phyloP scores from a whole-genome alignment of 208 protist genomes.

The Trypanosomatidae sp. region DNA sequence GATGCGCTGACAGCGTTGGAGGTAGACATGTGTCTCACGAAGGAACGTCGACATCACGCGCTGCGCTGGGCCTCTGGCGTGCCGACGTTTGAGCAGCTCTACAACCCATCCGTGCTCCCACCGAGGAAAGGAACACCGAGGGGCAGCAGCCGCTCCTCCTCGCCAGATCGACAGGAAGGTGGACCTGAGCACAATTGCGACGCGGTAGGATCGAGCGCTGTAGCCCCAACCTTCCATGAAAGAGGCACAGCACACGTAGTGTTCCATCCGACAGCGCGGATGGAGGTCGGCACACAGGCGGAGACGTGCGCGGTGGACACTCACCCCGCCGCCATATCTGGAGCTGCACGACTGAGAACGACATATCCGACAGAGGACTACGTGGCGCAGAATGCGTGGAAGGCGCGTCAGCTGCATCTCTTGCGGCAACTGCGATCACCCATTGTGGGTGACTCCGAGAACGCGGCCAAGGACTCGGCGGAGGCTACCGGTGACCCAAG shows the following conservation, averaged over 20 bases:
- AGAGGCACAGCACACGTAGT: not conserved
- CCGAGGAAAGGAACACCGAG: not conserved
- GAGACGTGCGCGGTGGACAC: not conserved
- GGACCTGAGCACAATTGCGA: not conserved
- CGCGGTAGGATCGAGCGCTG: not conserved
- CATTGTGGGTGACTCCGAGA: conserved; percentile 5
- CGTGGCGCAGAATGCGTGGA: conserved; percentile 56
- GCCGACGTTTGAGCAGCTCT: conserved; percentile 44
- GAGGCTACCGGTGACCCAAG: not conserved
- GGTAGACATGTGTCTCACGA: conserved; percentile 40
- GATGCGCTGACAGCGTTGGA: conserved; percentile 49
- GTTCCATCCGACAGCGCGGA: not conserved
- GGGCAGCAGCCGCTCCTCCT: not conserved
- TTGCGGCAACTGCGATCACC: conserved; percentile 32
- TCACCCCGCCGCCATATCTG: not conserved
- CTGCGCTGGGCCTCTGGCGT: conserved; percentile 16
- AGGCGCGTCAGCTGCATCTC: conserved; percentile 53
- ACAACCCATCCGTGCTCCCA: conserved; percentile 27
- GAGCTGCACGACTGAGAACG: not conserved
- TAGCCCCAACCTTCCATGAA: not conserved
- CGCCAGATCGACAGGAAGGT: not conserved
- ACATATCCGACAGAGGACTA: conserved; percentile 49
- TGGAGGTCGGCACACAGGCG: conserved; percentile 3
- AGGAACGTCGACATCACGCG: conserved; percentile 28
- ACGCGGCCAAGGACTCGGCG: not conserved